Evolutionary conservation across 2,329 filamentous ascomycete species (phyloP), one percentile per base, ranked within the genome.

Genomic region (Cladosporium oxysporum): DNA sequence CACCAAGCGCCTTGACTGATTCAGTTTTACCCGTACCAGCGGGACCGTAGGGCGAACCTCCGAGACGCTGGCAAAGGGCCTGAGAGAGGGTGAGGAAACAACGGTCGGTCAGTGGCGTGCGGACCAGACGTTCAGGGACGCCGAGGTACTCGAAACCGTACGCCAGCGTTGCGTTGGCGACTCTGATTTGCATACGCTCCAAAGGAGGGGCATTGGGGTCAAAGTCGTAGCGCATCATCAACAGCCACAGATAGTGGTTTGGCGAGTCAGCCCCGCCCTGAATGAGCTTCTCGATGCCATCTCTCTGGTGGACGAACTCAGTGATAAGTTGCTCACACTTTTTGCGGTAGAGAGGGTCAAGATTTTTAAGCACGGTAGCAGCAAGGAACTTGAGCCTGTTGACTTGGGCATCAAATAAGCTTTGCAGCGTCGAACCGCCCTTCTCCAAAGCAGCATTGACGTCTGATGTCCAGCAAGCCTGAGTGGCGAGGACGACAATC

Each of bases 301-400:
- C 95, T 68, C 95, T 91, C 79, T 99, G 96, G 77, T 99, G 95
- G 16, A 99, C 95, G 76, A 95, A 98, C 77, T 99, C 96, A 0
- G 96, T 99, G 75, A 99, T 99, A 70, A 99, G 86, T 79, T 97
- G 94, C 78, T 99, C 95, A 79, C 94, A 99, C 82, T 97, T 97
- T 84, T 97, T 97, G 69, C 95, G 87, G 75, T 91, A 88, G 59
- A 97, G 91, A 7, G 92, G 83, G 70, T 93, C 91, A 26, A 99
- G 86, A 74, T 99, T 93, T 47, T 91, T 92, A 18, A 99, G 84
- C 14, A 99, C 95, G 2, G 92, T 94, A 47, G 91, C 86, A 23
- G 95, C 95, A 64, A 99, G 88, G 26, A 96, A 83, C 64, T 91
- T 88, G 53, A 99, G 88, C 31, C 97, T 87, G 73, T 91, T 88